Evolutionary conservation across 257 asterid genomes (phyloP).

Genomic region (Rehmannia glutinosa): DNA sequence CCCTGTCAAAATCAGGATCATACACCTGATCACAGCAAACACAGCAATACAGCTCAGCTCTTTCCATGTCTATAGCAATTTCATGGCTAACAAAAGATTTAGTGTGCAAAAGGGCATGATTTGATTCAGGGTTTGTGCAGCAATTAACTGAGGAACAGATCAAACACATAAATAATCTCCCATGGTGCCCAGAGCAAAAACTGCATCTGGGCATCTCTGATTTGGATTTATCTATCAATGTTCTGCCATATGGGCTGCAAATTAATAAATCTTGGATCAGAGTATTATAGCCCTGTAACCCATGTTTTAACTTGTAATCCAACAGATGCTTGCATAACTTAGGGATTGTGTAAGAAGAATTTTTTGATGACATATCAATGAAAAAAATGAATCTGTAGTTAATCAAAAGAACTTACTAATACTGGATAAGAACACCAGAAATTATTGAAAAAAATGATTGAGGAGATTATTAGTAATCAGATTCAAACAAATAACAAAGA

Average conservation of each 20-base stretch:
- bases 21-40: constrained; percentile 69
- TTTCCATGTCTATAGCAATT: constrained; percentile 52
- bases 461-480: constrained; percentile 10
- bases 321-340: constrained; percentile 64
- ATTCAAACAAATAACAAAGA: constrained; percentile 14
- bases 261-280: constrained; percentile 45
- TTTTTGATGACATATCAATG: constrained; percentile 45
- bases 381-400: constrained; percentile 22
- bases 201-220: constrained; percentile 48
- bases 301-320: constrained; percentile 62
- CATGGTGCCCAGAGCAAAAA: constrained; percentile 41
- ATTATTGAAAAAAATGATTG: not conserved
- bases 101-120: constrained; percentile 47
- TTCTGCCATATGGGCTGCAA: constrained; percentile 51
- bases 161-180: constrained; percentile 63
- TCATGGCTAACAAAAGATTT: constrained; percentile 51
- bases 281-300: constrained; percentile 39
- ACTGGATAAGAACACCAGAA: not conserved
- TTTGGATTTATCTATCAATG: constrained; percentile 41
- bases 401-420: not conserved
- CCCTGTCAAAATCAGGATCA: constrained; percentile 59
- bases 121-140: constrained; percentile 36
- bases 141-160: constrained; percentile 63
- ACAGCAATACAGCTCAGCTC: constrained; percentile 62
- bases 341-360: constrained; percentile 33